Evolutionary conservation across 306 rosid genomes (phyloP), one percentile per base, ranked within the genome.

Genomic region (Lablab purpureus): DNA sequence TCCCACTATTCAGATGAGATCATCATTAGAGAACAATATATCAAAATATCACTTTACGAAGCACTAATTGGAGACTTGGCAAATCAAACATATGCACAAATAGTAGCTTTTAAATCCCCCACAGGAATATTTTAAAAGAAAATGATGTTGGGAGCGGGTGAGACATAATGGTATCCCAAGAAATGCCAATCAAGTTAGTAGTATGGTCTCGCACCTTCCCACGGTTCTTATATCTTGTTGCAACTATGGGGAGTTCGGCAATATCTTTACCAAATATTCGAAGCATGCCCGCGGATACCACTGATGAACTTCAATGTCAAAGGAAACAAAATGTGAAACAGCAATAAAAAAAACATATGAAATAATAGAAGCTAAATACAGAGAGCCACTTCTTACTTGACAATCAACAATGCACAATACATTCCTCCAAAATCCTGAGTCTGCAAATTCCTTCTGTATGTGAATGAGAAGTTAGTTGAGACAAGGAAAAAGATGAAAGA

Each of bases 161-260:
- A 62, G 28, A 34, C 23, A 40, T 10, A 49, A 50, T 17, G 63
- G 41, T 74, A 74, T 72, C 74, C 78, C 41, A 2, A 67, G 50
- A 67, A 74, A 65, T 52, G 79, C 46, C 64, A 70, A 47, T 70
- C 73, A 63, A 79, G 56, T 72, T 41, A 32, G 74, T 37, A 67
- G 74, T 47, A 74, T 14, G 51, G 73, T 62, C 18, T 70, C 55
- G 63, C 81, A 93, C 99, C 99, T 93, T 93, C 69, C 98, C 98
- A 70, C 91, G 99, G 91, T 87, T 84, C 81, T 85, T 88, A 59
- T 86, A 83, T 76, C 96, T 84, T 12, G 99, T 93, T 15, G 99
- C 98, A 78, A 95, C 95, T 85, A 95, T 80, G 17, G 99, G 99
- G 11, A 95, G 91, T 77, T 95, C 99, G 19, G 99, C 99, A 82